A percentile compares a stretch with the other conserved stretches of the same genome.
phyloP scores from a whole-genome alignment of 2,329 filamentous ascomycete species.

The Metarhizium album region DNA sequence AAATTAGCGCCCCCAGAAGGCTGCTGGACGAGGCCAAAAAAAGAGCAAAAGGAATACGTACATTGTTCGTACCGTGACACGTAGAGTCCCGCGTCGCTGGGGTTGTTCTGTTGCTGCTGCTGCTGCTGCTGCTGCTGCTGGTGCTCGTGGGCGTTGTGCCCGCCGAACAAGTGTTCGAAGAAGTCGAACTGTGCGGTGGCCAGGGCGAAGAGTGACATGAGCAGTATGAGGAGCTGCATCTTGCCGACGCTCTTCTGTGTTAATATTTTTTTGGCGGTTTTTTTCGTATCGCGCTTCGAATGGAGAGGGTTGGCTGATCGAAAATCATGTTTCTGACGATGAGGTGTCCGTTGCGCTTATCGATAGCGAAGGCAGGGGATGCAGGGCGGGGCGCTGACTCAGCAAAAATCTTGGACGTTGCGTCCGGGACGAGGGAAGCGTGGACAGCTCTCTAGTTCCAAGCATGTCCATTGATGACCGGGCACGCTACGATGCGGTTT shows the following conservation, averaged over 20 bases:
- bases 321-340: too few species aligned
- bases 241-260: slow-evolving; percentile 6
- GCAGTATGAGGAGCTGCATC: slow-evolving; percentile 26
- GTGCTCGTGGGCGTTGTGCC: slow-evolving; percentile 33
- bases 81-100: slow-evolving; percentile 77
- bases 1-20: not conserved
- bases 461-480: not conserved
- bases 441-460: not conserved
- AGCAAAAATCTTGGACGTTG: slow-evolving; percentile 7
- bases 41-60: slow-evolving; percentile 26
- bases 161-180: slow-evolving; percentile 95
- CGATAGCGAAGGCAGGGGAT: slow-evolving; percentile 7
- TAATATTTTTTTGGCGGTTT: not conserved
- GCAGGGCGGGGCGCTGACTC: not conserved
- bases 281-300: not conserved
- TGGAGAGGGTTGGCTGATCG: not conserved
- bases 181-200: slow-evolving; percentile 78
- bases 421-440: not conserved
- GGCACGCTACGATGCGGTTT: slow-evolving; percentile 30
- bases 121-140: slow-evolving; percentile 37
- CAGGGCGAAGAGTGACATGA: slow-evolving; percentile 50
- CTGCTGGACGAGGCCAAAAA: not conserved
- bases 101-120: slow-evolving; percentile 57
- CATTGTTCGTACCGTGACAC: slow-evolving; percentile 57
- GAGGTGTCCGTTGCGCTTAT: slow-evolving; percentile 13